These are phyloP conservation scores for Botrytis hyacinthi DNA, from an alignment of 2,329 filamentous ascomycete genomes.

Conservation along the genomic window DNA sequence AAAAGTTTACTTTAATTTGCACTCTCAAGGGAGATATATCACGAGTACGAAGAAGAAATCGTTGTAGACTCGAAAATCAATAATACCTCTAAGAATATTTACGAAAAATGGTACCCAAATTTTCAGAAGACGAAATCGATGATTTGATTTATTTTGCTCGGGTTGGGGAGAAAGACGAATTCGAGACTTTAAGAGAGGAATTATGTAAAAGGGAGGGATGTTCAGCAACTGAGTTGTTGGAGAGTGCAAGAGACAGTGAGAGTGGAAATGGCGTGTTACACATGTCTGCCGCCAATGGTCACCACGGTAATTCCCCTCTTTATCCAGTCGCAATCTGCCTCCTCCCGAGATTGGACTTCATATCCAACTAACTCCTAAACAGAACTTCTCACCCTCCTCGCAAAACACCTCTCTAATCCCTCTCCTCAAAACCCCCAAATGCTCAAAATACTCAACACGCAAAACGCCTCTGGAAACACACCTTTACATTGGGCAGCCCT, in stretches of 20 bases:
- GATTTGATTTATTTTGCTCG: constrained; percentile 88
- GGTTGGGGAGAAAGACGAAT: constrained; percentile 69
- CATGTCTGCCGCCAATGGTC: constrained; percentile 90
- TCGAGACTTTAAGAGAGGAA: constrained; percentile 57
- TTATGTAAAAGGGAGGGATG: constrained; percentile 62
- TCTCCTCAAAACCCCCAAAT: constrained; percentile 35
- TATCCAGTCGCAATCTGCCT: not conserved
- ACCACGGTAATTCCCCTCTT: constrained; percentile 57
- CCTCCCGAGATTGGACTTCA: not conserved
- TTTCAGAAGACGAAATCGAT: constrained; percentile 80
- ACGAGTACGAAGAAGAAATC: too few species aligned
- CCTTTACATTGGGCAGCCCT: constrained; percentile 91
- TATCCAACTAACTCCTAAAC: not conserved
- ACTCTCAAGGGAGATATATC: not conserved
- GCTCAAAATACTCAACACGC: constrained; percentile 59
- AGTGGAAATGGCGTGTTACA: constrained; percentile 80
- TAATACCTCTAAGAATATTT: accelerated
- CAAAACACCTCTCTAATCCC: constrained; percentile 39
- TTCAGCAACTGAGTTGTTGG: constrained; percentile 61
- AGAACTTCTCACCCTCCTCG: constrained; percentile 43
- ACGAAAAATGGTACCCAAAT: constrained; percentile 38
- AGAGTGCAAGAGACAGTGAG: constrained; percentile 68
- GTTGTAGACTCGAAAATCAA: not conserved
- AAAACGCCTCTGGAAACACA: constrained; percentile 85
- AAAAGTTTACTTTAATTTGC: constrained; percentile 11